phyloP scores from a whole-genome alignment of 495 filamentous ascomycete species.

The Aspergillus diversus region DNA sequence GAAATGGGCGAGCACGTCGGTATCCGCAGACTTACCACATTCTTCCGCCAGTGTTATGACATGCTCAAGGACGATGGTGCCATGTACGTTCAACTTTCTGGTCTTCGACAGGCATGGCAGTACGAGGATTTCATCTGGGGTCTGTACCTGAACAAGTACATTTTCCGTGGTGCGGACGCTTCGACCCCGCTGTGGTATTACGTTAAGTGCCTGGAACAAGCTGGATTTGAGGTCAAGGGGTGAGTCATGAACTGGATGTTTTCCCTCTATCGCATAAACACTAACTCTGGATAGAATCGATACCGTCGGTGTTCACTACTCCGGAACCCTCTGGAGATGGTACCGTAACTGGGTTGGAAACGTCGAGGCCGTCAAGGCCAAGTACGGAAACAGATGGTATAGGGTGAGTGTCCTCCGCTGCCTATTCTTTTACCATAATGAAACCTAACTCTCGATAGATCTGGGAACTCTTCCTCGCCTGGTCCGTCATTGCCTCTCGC shows the following conservation, averaged over 20 bases:
- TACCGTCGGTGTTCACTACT: slow-evolving; percentile 96
- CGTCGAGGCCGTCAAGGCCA: slow-evolving; percentile 88
- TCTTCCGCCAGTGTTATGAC: slow-evolving; percentile 65
- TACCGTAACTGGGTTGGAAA: slow-evolving; percentile 99
- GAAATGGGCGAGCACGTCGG: slow-evolving; percentile 80
- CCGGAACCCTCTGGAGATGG: slow-evolving; percentile 96
- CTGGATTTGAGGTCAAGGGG: slow-evolving; percentile 63
- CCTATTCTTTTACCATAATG: neutral
- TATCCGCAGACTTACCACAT: slow-evolving; percentile 63
- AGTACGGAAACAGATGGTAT: slow-evolving; percentile 96
- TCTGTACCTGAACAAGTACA: slow-evolving; percentile 78
- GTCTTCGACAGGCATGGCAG: slow-evolving; percentile 70
- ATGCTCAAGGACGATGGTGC: slow-evolving; percentile 73
- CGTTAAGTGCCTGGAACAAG: slow-evolving; percentile 65
- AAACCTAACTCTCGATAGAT: slow-evolving; percentile 57
- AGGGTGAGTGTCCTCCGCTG: slow-evolving; percentile 65
- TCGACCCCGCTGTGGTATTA: slow-evolving; percentile 67
- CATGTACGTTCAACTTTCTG: slow-evolving; percentile 74
- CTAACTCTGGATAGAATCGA: slow-evolving; percentile 50
- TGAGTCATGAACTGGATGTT: too few species aligned
- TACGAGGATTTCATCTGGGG: slow-evolving; percentile 78
- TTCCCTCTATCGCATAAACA: too few species aligned
- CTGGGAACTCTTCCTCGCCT: slow-evolving; percentile 98
- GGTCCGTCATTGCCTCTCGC: slow-evolving; percentile 88
- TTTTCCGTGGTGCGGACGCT: slow-evolving; percentile 75